These are phyloP conservation scores for Barnettozyma hawaiiensis DNA, from an alignment of 1,139 yeast genomes.

Conservation along the genomic window DNA sequence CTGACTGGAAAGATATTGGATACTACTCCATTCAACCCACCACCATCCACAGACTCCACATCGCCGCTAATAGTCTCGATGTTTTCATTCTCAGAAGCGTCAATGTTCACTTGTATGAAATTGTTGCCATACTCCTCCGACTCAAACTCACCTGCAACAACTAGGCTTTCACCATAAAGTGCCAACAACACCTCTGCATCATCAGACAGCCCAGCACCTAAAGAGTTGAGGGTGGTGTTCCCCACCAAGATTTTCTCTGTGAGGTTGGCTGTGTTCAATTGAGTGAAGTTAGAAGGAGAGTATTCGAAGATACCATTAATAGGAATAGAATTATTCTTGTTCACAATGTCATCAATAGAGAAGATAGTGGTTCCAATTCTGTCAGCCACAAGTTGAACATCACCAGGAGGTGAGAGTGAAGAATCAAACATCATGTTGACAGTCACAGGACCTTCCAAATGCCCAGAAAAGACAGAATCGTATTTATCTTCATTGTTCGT, in stretches of 20 bases:
- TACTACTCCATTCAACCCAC: conserved; percentile 38
- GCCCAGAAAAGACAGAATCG: conserved; percentile 71
- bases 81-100: conserved; percentile 4
- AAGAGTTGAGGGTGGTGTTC: conserved; percentile 59
- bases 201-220: conserved; percentile 46
- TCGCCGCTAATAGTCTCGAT: conserved; percentile 15
- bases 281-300: conserved; percentile 62
- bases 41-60: conserved; percentile 28
- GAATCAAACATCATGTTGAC: conserved; percentile 42
- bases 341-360: conserved; percentile 41
- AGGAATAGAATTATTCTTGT: conserved; percentile 31
- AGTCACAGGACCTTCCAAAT: conserved; percentile 52
- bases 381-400: conserved; percentile 63
- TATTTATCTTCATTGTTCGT: conserved; percentile 76
- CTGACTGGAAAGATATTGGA: conserved; percentile 23
- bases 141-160: conserved; percentile 47
- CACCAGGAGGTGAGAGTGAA: conserved; percentile 27
- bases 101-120: conserved; percentile 28
- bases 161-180: conserved; percentile 29
- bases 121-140: conserved; percentile 33
- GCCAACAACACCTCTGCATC: conserved; percentile 39
- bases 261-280: conserved; percentile 30
- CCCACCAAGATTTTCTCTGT: conserved; percentile 46
- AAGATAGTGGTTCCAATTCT: conserved; percentile 53
- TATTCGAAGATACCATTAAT: conserved; percentile 82